These are phyloP conservation scores for Syzygium malaccense DNA, from an alignment of 441 rosid genomes.

Conservation along the genomic window DNA sequence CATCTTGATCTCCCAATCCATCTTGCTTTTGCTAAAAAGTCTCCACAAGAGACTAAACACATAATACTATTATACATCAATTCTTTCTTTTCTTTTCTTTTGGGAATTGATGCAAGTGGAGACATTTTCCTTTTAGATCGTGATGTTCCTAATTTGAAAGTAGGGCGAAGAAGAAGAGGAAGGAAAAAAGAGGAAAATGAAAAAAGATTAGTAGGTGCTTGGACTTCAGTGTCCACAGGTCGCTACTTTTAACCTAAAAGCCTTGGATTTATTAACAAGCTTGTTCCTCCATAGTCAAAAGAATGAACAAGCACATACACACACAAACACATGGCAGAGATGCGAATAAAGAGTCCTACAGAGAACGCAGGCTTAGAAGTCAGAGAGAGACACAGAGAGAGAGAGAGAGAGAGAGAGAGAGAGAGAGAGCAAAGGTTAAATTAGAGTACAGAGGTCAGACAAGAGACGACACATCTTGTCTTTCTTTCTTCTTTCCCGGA, in stretches of 20 bases:
- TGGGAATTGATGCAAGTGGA: neutral
- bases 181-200: neutral
- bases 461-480: constrained; percentile 18
- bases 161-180: constrained; percentile 5
- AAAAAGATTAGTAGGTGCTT: constrained; percentile 21
- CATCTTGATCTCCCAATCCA: neutral
- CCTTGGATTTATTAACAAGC: constrained; percentile 3
- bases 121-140: neutral
- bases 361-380: constrained; percentile 29
- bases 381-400: constrained; percentile 1
- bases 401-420: neutral
- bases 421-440: neutral
- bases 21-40: neutral
- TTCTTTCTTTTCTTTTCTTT: neutral
- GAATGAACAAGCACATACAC: neutral
- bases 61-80: neutral
- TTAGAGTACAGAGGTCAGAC: constrained; percentile 22
- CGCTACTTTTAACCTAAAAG: constrained; percentile 38
- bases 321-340: neutral
- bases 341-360: constrained; percentile 4
- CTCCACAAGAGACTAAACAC: neutral
- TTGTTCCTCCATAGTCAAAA: constrained; percentile 17
- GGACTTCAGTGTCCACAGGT: constrained; percentile 61
- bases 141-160: neutral
- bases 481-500: constrained; percentile 38